Percentiles rank a stretch among this genome's conserved stretches.
Evolutionary conservation across 208 protist species (phyloP).

Genomic region (Strigomonas galati): DNA sequence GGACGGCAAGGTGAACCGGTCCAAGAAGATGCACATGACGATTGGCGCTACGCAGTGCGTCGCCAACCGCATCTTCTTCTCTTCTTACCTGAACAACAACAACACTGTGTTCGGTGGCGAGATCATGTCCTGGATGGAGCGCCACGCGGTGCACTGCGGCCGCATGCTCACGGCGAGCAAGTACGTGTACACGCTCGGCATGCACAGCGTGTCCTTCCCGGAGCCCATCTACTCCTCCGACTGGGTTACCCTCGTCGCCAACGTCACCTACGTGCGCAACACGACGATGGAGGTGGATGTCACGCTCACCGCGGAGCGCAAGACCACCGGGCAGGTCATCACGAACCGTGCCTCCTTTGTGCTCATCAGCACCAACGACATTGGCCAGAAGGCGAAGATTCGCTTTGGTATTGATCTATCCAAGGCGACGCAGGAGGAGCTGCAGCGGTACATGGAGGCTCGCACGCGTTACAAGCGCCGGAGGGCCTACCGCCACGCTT

Average conservation of each 20-base stretch:
- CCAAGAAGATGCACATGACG: slow-evolving; percentile 47
- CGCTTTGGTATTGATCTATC: slow-evolving; percentile 65
- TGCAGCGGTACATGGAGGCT: slow-evolving; percentile 66
- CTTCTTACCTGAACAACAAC: slow-evolving; percentile 88
- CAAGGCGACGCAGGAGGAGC: slow-evolving; percentile 62
- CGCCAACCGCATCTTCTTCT: slow-evolving; percentile 87
- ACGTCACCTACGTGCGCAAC: slow-evolving; percentile 85
- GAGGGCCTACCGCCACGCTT: slow-evolving; percentile 21
- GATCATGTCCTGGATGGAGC: slow-evolving; percentile 92
- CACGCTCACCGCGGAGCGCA: slow-evolving; percentile 60
- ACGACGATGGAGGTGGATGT: slow-evolving; percentile 91
- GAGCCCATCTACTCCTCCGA: slow-evolving; percentile 83
- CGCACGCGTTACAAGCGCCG: slow-evolving; percentile 42
- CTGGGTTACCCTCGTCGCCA: slow-evolving; percentile 82
- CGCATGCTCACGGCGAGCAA: slow-evolving; percentile 86
- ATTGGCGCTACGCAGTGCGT: slow-evolving; percentile 49
- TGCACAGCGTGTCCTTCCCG: slow-evolving; percentile 87
- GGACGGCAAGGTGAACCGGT: slow-evolving; percentile 57
- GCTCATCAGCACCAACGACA: slow-evolving; percentile 81
- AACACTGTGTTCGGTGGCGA: slow-evolving; percentile 92
- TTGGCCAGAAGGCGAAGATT: slow-evolving; percentile 75
- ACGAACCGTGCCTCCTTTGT: slow-evolving; percentile 88
- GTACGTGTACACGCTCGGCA: slow-evolving; percentile 84
- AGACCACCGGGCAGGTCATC: slow-evolving; percentile 32
- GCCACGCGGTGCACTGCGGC: slow-evolving; percentile 82